A percentile compares a stretch with the other conserved stretches of the same genome.
Evolutionary conservation across 768 basidiomycete genomes (phyloP).

Genomic region (Holtermanniella nyarrowii): DNA sequence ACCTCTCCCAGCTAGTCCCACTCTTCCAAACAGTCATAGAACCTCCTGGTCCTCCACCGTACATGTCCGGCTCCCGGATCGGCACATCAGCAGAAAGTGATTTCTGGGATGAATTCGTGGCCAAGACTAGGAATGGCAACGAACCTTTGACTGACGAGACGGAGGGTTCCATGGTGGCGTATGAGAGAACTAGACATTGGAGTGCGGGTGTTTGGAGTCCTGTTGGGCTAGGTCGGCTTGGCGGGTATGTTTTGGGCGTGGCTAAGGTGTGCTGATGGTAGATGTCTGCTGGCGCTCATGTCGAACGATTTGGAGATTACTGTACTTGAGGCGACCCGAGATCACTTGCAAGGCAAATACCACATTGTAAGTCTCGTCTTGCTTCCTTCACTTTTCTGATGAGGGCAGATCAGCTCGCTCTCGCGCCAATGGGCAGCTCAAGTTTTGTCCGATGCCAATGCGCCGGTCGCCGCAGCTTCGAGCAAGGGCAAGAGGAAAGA

Average conservation of each 20-base stretch:
- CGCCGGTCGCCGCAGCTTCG: neutral
- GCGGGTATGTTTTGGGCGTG: constrained; percentile 15
- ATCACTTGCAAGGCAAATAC: constrained; percentile 24
- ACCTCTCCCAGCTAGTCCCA: constrained; percentile 17
- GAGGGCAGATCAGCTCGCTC: neutral
- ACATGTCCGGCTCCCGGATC: constrained; percentile 19
- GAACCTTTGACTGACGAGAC: constrained; percentile 4
- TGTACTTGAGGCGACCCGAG: constrained; percentile 20
- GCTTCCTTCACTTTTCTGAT: constrained; percentile 6
- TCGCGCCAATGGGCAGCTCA: neutral
- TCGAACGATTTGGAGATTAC: constrained; percentile 19
- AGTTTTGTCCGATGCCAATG: neutral
- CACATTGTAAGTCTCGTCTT: constrained; percentile 15
- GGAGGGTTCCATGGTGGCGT: constrained; percentile 7
- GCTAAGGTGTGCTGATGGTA: neutral
- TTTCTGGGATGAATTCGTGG: neutral
- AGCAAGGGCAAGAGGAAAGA: no score
- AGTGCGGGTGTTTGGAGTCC: constrained; percentile 26
- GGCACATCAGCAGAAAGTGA: constrained; percentile 16
- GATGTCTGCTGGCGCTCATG: constrained; percentile 23
- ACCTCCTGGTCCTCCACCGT: constrained; percentile 16
- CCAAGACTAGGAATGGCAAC: neutral
- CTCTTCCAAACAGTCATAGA: constrained; percentile 12
- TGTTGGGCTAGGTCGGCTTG: constrained; percentile 24
- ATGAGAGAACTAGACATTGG: constrained; percentile 8